phyloP scores from a whole-genome alignment of 805 yeast genomes.

The Candida silvicultrix region DNA sequence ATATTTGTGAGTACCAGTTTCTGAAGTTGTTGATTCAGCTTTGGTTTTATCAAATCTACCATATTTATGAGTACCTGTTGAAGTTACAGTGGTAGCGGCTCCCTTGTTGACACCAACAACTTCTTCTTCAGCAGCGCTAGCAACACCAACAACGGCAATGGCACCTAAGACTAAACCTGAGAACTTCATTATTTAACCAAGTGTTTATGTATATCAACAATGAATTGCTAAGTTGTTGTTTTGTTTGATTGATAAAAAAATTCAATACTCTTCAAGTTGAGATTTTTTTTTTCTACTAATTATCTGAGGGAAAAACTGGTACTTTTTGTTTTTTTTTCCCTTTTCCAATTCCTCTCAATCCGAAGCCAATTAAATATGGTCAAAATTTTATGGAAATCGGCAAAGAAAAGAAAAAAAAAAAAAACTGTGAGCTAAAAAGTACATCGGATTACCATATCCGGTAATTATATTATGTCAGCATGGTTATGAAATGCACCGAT shows the following conservation, averaged over 20 bases:
- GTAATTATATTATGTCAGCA: background rate
- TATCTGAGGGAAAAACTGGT: background rate
- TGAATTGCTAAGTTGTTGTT: background rate
- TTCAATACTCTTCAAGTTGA: no score
- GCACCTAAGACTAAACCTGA: slow-evolving; percentile 13
- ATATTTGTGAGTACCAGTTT: slow-evolving; percentile 46
- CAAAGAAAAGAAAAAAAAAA: background rate
- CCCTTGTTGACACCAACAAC: slow-evolving; percentile 19
- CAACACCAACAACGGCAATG: slow-evolving; percentile 17
- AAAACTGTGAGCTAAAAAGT: no score
- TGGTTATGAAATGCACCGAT: no score
- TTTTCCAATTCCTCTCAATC: background rate
- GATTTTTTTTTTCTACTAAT: no score
- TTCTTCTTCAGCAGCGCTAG: slow-evolving; percentile 14
- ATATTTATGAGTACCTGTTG: slow-evolving; percentile 39
- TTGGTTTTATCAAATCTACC: slow-evolving; percentile 44
- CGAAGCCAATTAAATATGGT: background rate
- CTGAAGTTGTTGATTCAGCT: slow-evolving; percentile 25
- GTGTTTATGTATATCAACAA: no score
- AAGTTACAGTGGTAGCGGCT: slow-evolving; percentile 15
- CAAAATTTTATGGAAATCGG: background rate
- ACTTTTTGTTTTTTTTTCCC: background rate
- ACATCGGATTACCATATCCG: background rate
- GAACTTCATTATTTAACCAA: slow-evolving; percentile 18
- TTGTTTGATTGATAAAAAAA: no score